Base-by-base conservation (phyloP, 106 monocot genomes). In the Hemerocallis citrina region DNA sequence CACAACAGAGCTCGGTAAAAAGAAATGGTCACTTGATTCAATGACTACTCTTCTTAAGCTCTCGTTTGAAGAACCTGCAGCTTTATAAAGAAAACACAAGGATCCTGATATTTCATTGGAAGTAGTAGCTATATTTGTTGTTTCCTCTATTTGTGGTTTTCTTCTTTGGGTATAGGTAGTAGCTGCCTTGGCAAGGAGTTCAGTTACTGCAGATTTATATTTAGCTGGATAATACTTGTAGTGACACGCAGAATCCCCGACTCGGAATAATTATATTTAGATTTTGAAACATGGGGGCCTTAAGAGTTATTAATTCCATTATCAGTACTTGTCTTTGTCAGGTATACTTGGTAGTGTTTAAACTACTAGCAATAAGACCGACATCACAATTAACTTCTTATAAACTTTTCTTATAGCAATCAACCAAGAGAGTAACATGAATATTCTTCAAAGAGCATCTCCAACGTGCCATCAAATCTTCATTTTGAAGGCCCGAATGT, bases 1-100 rank as follows among this genome's bases (percentile, higher is more conserved):
- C 32, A 67, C 88, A 33, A 56, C 30, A 15, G 81, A 79, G 59
- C 81, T 76, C 1, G 89, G 81, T 34, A 89, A 55, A 74, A 71
- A 93, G 67, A 93, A 88, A 67, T 88, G 84, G 49, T 93, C 88
- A 35, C 73, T 76, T 9, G 79, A 78, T 11, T 61, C 60, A 22
- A 62, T 70, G 8, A 76, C 81, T 22, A 88, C 81, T 62, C 64
- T 81, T 69, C 64, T 71, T 14, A 81, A 56, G 57, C 74, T 93
- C 71, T 84, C 81, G 41, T 79, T 84, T 31, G 84, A 81, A 45
- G 17, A 72, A 11, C 61, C 68, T 33, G 83, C 92, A 24, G 69
- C 86, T 45, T 74, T 58, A 49, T 72, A 77, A 55, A 76, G 74
- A 74, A 71, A 67, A 69, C 59, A 76, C 0, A 81, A 65, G 2